These are phyloP conservation scores for Lathyrus tuberosus DNA, from an alignment of 306 rosid genomes.

Conservation along the genomic window DNA sequence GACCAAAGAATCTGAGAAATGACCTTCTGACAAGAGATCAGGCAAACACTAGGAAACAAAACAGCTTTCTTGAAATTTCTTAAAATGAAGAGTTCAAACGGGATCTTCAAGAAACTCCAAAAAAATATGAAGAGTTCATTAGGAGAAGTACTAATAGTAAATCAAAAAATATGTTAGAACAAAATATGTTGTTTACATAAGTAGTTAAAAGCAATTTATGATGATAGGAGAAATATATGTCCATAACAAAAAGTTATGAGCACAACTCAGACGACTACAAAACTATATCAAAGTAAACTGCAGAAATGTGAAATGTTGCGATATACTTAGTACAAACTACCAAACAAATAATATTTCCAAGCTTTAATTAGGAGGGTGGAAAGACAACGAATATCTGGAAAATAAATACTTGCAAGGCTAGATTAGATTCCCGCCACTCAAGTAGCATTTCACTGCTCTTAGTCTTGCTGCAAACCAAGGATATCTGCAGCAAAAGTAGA, in stretches of 20 bases:
- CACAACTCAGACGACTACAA: not conserved
- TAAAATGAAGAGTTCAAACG: no score
- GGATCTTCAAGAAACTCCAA: no score
- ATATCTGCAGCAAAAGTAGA: slow-evolving; percentile 52
- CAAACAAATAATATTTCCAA: slow-evolving; percentile 1
- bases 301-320: slow-evolving; percentile 6
- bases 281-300: slow-evolving; percentile 18
- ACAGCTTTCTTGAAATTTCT: no score
- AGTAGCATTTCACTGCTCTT: slow-evolving; percentile 59
- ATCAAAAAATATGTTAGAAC: no score
- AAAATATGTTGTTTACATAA: no score
- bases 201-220: no score
- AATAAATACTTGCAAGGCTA: slow-evolving; percentile 93
- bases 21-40: no score
- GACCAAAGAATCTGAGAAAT: no score
- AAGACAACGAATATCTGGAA: slow-evolving; percentile 38
- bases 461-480: slow-evolving; percentile 55
- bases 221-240: not conserved
- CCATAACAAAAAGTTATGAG: slow-evolving; percentile 4
- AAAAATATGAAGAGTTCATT: no score
- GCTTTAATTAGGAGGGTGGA: slow-evolving; percentile 88
- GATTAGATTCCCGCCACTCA: slow-evolving; percentile 92
- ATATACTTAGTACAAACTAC: slow-evolving; percentile 29
- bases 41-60: no score
- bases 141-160: no score